Base-by-base conservation (phyloP, 768 basidiomycete genomes). In the Podaxis sp. region DNA sequence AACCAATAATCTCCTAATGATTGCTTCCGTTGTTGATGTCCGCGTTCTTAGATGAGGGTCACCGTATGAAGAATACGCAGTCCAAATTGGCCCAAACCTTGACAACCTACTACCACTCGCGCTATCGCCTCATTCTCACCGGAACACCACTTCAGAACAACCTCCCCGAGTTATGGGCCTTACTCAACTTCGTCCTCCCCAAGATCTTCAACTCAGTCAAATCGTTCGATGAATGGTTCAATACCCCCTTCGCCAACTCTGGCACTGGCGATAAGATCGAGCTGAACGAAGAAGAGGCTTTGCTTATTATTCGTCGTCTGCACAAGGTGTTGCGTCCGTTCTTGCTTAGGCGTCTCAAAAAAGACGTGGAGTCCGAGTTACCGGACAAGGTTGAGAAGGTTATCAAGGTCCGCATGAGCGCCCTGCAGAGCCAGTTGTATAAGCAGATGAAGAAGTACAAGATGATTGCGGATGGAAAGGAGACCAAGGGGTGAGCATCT, bases 141-240 rank as follows among this genome's bases (percentile, higher is more conserved):
- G 95, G 95, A 68, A 98, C 95, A 1, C 95, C 95, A 7, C 81
- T 98, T 9, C 95, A 98, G 74, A 98, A 98, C 77, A 98, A 98
- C 72, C 85, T 98, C 37, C 94, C 95, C 4, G 95, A 98, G 73
- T 76, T 98, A 44, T 97, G 95, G 95, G 84, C 95, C 0, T 80
- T 97, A 50, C 88, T 98, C 69, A 98, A 98, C 73, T 98, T 98
- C 70, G 94, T 90, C 36, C 81, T 94, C 4, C 93, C 93, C 13
- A 94, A 92, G 75, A 87, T 98, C 70, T 98, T 99, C 82, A 98
- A 98, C 77, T 98, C 96, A 0, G 95, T 97, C 62, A 96, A 98
- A 72, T 96, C 95, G 21, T 98, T 99, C 72, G 97, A 98, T 68
- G 97, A 98, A 70, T 99, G 97, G 97, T 99, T 98, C 82, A 98